A percentile compares a stretch with the other conserved stretches of the same genome.
Conservation (phyloP, 306 rosid species). For the Cicer chorassanicum region DNA sequence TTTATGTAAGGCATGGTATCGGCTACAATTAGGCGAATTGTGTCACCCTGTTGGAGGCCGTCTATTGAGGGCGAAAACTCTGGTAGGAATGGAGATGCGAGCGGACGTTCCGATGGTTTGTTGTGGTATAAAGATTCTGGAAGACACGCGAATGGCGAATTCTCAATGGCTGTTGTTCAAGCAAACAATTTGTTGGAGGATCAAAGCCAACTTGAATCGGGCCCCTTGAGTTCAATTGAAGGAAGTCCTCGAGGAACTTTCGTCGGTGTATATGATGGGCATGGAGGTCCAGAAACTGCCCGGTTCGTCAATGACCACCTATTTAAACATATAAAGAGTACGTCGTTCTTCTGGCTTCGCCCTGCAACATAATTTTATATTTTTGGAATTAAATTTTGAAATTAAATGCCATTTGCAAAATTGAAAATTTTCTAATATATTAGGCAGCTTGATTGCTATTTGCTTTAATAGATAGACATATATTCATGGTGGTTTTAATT, state of each 20-base stretch:
- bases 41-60: constrained; percentile 82
- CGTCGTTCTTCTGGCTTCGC: constrained; percentile 46
- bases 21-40: constrained; percentile 67
- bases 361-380: not conserved
- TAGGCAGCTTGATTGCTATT: constrained; percentile 4
- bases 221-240: constrained; percentile 65
- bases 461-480: constrained; percentile 5
- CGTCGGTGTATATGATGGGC: constrained; percentile 94
- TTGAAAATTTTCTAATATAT: not conserved
- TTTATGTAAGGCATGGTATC: constrained; percentile 87
- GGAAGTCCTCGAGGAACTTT: constrained; percentile 76
- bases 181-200: constrained; percentile 93
- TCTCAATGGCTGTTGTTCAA: constrained; percentile 97
- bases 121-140: constrained; percentile 89
- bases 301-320: constrained; percentile 73
- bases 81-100: constrained; percentile 56
- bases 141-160: constrained; percentile 75
- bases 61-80: constrained; percentile 62
- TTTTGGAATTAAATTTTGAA: not conserved
- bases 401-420: not conserved
- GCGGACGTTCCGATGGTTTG: constrained; percentile 76
- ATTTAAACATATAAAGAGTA: constrained; percentile 75
- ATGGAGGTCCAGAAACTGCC: constrained; percentile 93
- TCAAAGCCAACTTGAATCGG: constrained; percentile 94
- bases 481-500: not conserved